Base-by-base conservation (phyloP, 2,329 filamentous ascomycete genomes). In the Dactylellina drechsleri region DNA sequence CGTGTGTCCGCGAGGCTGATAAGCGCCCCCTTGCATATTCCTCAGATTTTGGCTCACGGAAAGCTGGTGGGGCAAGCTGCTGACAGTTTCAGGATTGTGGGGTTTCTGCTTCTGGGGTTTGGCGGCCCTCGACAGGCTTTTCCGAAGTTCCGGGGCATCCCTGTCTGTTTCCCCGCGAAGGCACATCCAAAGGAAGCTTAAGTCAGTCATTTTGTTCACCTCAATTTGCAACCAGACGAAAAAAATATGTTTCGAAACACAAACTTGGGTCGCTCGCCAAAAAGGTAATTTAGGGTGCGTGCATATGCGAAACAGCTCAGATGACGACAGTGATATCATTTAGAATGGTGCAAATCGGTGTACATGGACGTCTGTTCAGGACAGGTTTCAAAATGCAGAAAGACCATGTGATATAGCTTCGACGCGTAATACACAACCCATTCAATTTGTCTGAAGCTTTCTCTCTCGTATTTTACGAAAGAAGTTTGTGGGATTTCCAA, bases 121-220 rank as follows among this genome's bases (percentile, higher is more conserved):
- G 64, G 12, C 36, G 49, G 40, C 45, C 59, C n/a, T 67, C 64
- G 56, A 68, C 57, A 62, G 49, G 43, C 59, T 45, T n/a, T 74
- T 67, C 70, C 70, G 70, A 74, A 66, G 59, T 74, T 61, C 57
- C 70, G 57, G 61, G 68, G 59, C 40, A 56, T 41, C 62, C 61
- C 54, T 66, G 40, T 20, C 18, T 40, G 20, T 13, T 49, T 52
- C 52, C 54, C 47, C 41, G 50, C 45, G 31, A 31, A 47, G 43
- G 43, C 16, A n/a, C 16, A 23, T 23, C 23, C 23, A 23, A 13
- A n/a, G n/a, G 20, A 60, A 12, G 43, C 15, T 18, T 15, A 47
- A 18, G 43, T 8, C 43, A 47, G 16, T 47, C 23, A 23, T 23
- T 2, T 23, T 23, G 23, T 2, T 23, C 10, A 13, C 8, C 18